A percentile compares a stretch with the other conserved stretches of the same genome.
These are phyloP conservation scores for Diaporthe batatas DNA, from an alignment of 2,329 filamentous ascomycete species.

Conservation along the genomic window DNA sequence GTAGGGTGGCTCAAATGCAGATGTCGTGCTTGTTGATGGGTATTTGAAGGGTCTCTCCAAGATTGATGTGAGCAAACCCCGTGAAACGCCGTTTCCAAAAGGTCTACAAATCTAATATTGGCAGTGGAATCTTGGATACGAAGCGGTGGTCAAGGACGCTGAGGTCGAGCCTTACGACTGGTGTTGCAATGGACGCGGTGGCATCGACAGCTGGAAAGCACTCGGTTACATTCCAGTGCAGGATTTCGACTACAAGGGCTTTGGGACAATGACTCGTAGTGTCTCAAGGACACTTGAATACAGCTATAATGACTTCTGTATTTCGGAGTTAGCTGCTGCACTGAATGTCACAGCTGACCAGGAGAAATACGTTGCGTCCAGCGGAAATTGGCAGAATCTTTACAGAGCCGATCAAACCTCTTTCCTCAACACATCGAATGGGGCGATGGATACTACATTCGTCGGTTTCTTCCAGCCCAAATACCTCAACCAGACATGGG, in stretches of 20 bases:
- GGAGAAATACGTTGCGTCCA: constrained; percentile 70
- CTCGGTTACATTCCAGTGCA: constrained; percentile 79
- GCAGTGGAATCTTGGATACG: constrained; percentile 76
- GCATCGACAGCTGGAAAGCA: constrained; percentile 78
- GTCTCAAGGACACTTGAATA: constrained; percentile 83
- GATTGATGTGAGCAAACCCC: constrained; percentile 59
- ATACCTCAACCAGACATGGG: constrained; percentile 77
- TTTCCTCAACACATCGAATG: constrained; percentile 51
- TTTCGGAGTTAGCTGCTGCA: constrained; percentile 71
- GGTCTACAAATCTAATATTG: background rate
- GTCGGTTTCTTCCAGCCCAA: constrained; percentile 79
- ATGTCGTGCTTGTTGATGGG: constrained; percentile 76
- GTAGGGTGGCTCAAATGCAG: constrained; percentile 80
- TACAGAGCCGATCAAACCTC: constrained; percentile 72
- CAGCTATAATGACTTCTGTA: constrained; percentile 81
- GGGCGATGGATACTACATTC: constrained; percentile 69
- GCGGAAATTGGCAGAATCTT: constrained; percentile 77
- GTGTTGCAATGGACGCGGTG: constrained; percentile 78
- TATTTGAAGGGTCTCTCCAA: constrained; percentile 74
- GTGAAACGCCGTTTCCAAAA: background rate
- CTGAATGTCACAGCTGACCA: constrained; percentile 68
- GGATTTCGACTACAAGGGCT: constrained; percentile 75
- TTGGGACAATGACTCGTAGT: constrained; percentile 78
- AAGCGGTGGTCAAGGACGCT: constrained; percentile 79
- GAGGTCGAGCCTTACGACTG: constrained; percentile 79